Conservation (phyloP, 2,329 filamentous ascomycete species). For the Trichoderma koningiopsis region DNA sequence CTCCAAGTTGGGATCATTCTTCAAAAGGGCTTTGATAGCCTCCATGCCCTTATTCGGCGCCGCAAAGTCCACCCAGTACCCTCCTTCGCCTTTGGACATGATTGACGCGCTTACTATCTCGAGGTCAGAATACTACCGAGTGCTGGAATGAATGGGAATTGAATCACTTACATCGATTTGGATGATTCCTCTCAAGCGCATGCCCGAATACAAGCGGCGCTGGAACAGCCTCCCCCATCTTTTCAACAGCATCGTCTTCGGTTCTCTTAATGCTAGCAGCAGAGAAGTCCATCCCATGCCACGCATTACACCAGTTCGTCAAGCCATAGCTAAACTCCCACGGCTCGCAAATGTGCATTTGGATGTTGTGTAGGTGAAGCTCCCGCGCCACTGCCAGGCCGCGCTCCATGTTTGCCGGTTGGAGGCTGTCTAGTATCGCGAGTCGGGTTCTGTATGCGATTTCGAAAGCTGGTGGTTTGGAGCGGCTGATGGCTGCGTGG, state of each 20-base stretch:
- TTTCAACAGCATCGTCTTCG: background rate
- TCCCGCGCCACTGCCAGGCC: conserved; percentile 25
- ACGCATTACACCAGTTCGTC: conserved; percentile 30
- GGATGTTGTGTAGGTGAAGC: background rate
- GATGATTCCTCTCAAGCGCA: conserved; percentile 21
- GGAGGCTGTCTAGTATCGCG: conserved; percentile 29
- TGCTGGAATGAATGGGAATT: background rate
- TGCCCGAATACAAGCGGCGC: conserved; percentile 28
- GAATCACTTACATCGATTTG: conserved; percentile 24
- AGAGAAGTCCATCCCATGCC: conserved; percentile 29
- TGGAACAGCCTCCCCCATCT: background rate
- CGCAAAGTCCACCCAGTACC: conserved; percentile 30
- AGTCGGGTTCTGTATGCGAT: conserved; percentile 28
- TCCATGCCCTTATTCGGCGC: conserved; percentile 23
- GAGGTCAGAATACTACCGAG: background rate
- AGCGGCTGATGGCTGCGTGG: conserved; percentile 21
- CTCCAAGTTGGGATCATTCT: conserved; percentile 26
- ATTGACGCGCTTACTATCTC: background rate
- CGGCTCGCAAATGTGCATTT: conserved; percentile 29
- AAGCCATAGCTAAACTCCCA: conserved; percentile 27
- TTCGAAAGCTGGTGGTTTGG: conserved; percentile 27
- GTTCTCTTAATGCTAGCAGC: background rate
- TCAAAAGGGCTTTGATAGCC: conserved; percentile 25
- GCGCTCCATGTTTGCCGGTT: conserved; percentile 32
- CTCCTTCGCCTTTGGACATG: conserved; percentile 30